phyloP scores from a whole-genome alignment of 345 rosid genomes.

The Linum trigynum region DNA sequence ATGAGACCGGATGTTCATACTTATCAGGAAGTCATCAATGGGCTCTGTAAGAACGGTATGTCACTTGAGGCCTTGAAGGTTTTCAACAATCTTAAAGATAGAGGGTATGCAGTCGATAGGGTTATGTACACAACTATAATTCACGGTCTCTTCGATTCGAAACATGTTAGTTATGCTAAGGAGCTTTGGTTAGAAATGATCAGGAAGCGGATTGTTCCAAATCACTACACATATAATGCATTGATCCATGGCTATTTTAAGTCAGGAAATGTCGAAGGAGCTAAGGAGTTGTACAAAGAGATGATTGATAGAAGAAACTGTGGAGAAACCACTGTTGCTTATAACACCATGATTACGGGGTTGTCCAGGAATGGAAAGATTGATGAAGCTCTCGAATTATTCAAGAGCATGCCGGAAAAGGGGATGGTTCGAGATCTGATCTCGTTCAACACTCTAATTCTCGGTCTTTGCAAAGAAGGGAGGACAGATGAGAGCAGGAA shows the following conservation, averaged over 20 bases:
- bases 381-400: conserved; percentile 39
- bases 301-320: conserved; percentile 33
- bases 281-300: conserved; percentile 28
- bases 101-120: conserved; percentile 39
- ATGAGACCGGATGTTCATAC: conserved; percentile 30
- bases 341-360: conserved; percentile 43
- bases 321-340: conserved; percentile 33
- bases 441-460: conserved; percentile 41
- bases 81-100: conserved; percentile 41
- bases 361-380: conserved; percentile 29
- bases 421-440: conserved; percentile 36
- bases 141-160: conserved; percentile 29
- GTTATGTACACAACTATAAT: conserved; percentile 40
- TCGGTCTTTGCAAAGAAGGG: conserved; percentile 38
- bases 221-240: conserved; percentile 28
- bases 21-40: conserved; percentile 39
- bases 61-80: conserved; percentile 26
- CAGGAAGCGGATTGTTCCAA: conserved; percentile 30
- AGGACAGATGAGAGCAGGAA: conserved; percentile 23
- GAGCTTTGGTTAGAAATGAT: conserved; percentile 51
- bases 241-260: conserved; percentile 31
- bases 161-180: conserved; percentile 26
- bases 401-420: conserved; percentile 42
- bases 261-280: conserved; percentile 25
- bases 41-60: conserved; percentile 36